A percentile compares a stretch with the other conserved stretches of the same genome.
Conservation (phyloP, 2,329 filamentous ascomycete genomes). For the Aspergillus cejpii region DNA sequence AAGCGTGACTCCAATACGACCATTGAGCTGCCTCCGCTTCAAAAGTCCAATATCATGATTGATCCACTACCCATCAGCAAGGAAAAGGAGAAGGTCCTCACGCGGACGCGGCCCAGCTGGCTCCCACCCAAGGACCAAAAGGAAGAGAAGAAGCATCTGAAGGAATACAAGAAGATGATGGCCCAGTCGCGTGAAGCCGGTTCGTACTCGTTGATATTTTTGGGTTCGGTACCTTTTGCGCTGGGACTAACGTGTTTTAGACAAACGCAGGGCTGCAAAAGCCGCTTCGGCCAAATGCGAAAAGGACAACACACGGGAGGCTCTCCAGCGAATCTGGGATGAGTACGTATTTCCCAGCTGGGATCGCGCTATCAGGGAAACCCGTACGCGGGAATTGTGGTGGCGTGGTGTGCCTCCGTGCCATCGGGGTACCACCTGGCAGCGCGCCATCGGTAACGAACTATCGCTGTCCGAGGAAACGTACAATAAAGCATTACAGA, state of each 20-base stretch:
- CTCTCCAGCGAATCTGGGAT: conserved; percentile 56
- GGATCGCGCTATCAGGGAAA: conserved; percentile 49
- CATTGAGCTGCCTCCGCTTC: conserved; percentile 53
- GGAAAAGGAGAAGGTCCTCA: conserved; percentile 59
- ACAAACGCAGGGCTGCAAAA: conserved; percentile 46
- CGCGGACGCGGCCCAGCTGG: conserved; percentile 62
- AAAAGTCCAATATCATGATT: conserved; percentile 58
- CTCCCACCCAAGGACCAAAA: conserved; percentile 67
- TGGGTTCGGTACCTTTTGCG: not conserved
- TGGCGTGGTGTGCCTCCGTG: conserved; percentile 57
- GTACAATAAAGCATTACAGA: conserved; percentile 51
- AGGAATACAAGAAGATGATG: conserved; percentile 62
- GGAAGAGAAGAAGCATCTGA: conserved; percentile 84
- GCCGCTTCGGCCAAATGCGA: conserved; percentile 45
- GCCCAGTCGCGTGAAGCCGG: conserved; percentile 53
- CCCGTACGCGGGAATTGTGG: conserved; percentile 55
- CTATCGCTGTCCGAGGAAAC: conserved; percentile 51
- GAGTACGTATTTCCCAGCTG: conserved; percentile 56
- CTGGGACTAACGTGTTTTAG: conserved; percentile 27
- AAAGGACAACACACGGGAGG: conserved; percentile 47
- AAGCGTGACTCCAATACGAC: conserved; percentile 33
- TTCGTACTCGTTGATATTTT: conserved; percentile 26
- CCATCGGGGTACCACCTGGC: conserved; percentile 53
- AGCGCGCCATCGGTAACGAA: conserved; percentile 55
- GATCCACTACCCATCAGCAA: conserved; percentile 61